These are phyloP conservation scores for Linum lewisii DNA, from an alignment of 345 rosid genomes.

Conservation along the genomic window DNA sequence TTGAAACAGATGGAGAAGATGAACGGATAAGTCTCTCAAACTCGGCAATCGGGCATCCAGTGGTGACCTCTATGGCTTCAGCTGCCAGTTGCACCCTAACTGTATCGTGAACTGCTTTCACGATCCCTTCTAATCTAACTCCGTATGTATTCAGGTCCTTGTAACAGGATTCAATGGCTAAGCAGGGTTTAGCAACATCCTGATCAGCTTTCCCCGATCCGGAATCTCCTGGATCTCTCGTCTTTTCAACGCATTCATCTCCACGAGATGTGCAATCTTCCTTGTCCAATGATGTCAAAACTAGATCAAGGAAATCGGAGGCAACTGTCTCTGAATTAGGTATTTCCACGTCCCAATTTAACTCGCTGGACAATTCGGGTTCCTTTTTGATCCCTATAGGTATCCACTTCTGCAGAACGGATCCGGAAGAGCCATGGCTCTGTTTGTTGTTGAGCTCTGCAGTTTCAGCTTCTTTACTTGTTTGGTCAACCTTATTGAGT, in stretches of 20 bases:
- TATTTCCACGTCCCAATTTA: too few species aligned
- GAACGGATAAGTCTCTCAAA: conserved; percentile 42
- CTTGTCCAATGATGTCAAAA: conserved; percentile 16
- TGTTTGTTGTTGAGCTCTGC: conserved; percentile 30
- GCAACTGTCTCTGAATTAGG: conserved; percentile 7
- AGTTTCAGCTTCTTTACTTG: conserved; percentile 18
- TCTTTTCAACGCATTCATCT: conserved; percentile 6
- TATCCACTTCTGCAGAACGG: conserved; percentile 38
- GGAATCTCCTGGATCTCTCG: conserved; percentile 7
- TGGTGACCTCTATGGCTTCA: conserved; percentile 39
- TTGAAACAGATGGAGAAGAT: conserved; percentile 34
- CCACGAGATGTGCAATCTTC: conserved; percentile 8
- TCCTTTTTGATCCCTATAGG: conserved; percentile 31
- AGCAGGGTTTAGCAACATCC: conserved; percentile 14
- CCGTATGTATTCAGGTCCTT: conserved; percentile 9
- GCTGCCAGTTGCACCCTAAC: conserved; percentile 29
- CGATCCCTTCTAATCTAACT: conserved; percentile 24
- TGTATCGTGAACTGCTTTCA: conserved; percentile 27
- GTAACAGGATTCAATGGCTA: conserved; percentile 13
- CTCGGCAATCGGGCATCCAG: conserved; percentile 44
- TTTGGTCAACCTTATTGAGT: conserved; percentile 17
- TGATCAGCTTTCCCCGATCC: conserved; percentile 11
- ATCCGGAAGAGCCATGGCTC: conserved; percentile 28
- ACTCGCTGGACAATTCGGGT: conserved; percentile 12
- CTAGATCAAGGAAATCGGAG: conserved; percentile 12